Percentiles rank a stretch among this genome's conserved stretches.
Conservation (phyloP, 306 rosid species). For the Acacia confusa region DNA sequence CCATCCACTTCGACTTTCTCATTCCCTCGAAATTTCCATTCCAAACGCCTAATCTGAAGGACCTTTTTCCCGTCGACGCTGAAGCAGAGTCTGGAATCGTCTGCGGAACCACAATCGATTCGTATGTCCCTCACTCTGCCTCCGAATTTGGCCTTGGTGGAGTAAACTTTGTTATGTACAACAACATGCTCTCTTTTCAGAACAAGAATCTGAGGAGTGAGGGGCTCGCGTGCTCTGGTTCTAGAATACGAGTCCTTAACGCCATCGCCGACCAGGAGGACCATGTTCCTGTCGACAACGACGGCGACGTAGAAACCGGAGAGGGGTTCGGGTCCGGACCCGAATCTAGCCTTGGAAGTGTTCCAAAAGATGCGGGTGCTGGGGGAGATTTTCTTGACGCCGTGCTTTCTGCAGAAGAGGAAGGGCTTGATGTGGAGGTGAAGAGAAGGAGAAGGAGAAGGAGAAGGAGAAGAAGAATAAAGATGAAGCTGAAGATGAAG, state of each 20-base stretch:
- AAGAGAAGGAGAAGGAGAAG: slow-evolving; percentile 28
- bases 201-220: slow-evolving; percentile 42
- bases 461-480: slow-evolving; percentile 33
- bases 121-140: slow-evolving; percentile 59
- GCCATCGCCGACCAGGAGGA: slow-evolving; percentile 69
- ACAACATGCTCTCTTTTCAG: slow-evolving; percentile 74
- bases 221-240: slow-evolving; percentile 43
- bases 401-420: slow-evolving; percentile 76
- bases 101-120: slow-evolving; percentile 58
- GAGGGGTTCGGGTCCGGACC: slow-evolving; percentile 66
- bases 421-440: slow-evolving; percentile 69
- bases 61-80: slow-evolving; percentile 39
- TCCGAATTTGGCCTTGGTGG: slow-evolving; percentile 63
- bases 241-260: slow-evolving; percentile 56
- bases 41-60: slow-evolving; percentile 38
- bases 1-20: slow-evolving; percentile 68
- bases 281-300: slow-evolving; percentile 58
- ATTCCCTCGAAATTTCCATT: slow-evolving; percentile 82
- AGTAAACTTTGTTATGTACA: slow-evolving; percentile 55
- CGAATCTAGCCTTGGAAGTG: slow-evolving; percentile 61
- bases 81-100: slow-evolving; percentile 33
- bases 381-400: slow-evolving; percentile 58
- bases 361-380: slow-evolving; percentile 67
- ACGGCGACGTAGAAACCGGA: slow-evolving; percentile 73
- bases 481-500: slow-evolving; percentile 57